phyloP scores from a whole-genome alignment of 352 stramenopile species.

The Globisporangium heterothallicum region DNA sequence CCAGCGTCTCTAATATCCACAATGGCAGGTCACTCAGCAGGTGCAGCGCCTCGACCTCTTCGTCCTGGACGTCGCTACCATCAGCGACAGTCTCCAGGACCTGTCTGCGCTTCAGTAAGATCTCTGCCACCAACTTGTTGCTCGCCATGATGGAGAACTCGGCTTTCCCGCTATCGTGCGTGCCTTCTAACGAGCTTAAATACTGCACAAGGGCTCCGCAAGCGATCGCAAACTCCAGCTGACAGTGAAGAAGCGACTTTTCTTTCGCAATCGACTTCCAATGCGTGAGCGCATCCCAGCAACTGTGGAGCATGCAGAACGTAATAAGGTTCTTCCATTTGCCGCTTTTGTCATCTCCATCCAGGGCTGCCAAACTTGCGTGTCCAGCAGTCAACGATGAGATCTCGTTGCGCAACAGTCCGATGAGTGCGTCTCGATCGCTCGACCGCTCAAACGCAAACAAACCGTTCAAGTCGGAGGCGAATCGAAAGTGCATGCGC shows the following conservation, averaged over 20 bases:
- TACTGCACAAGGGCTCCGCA: slow-evolving; percentile 42
- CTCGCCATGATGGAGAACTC: slow-evolving; percentile 37
- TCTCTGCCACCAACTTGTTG: slow-evolving; percentile 42
- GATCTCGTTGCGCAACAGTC: slow-evolving; percentile 26
- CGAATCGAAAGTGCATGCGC: slow-evolving; percentile 40
- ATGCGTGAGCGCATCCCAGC: slow-evolving; percentile 45
- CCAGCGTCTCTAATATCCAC: slow-evolving; percentile 62
- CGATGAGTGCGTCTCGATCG: slow-evolving; percentile 30
- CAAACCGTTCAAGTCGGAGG: slow-evolving; percentile 40
- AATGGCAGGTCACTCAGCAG: slow-evolving; percentile 52
- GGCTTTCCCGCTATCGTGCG: slow-evolving; percentile 12
- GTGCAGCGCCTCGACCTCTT: slow-evolving; percentile 17
- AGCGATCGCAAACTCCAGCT: slow-evolving; percentile 43
- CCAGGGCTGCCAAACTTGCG: slow-evolving; percentile 5
- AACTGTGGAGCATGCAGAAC: slow-evolving; percentile 50
- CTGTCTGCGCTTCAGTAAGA: slow-evolving; percentile 39
- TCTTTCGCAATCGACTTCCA: slow-evolving; percentile 19
- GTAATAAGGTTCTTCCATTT: slow-evolving; percentile 39
- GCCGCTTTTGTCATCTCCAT: slow-evolving; percentile 1
- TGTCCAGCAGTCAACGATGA: not conserved
- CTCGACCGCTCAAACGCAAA: slow-evolving; percentile 34
- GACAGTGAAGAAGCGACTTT: slow-evolving; percentile 18
- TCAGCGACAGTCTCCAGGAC: slow-evolving; percentile 11
- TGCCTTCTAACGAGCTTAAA: slow-evolving; percentile 29
- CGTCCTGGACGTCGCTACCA: slow-evolving; percentile 13